Base-by-base conservation (phyloP, 371 early-diverging fungal genomes). In the Actinomortierella ambigua region DNA sequence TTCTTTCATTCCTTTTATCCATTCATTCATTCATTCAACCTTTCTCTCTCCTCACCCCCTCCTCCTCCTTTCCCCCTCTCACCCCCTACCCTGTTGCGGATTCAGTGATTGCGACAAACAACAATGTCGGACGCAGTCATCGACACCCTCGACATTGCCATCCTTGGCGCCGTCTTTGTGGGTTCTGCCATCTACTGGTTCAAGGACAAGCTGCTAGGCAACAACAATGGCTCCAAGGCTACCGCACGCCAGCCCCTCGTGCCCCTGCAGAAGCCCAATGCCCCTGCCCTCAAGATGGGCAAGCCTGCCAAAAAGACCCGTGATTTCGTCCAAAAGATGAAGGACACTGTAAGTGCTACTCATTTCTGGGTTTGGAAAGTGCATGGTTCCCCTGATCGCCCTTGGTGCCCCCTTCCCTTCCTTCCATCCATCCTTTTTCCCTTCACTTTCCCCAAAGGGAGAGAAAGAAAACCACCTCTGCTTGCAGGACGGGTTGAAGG, bases 241-340 rank as follows among this genome's bases (percentile, higher is more conserved):
- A 18, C 51, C 18, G 20, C 61, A 28, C 61, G 50, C 24, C 66
- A 66, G 9, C 73, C 67, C n/a, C 46, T 66, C 20, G 67, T 66
- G 26, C 73, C 73, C 20, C 53, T 66, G 60, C 73, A 66, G 28
- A 73, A 66, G 41, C 73, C 73, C 11, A 63, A 59, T 53, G 67
- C 67, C 7, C 56, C 71, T 13, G 62, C 66, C 17, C 66, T 65
- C 55, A 71, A 71, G 66, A 65, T 71, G 50, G 65, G 55, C 44
- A 65, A 71, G 47, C 55, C 50, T 24, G 64, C 57, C 26, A 81
- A 71, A 56, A 77, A 75, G 58, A 83, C 83, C 51, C 81, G 82
- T 50, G 85, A 87, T 63, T 87, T 87, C 77, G 85, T 87, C 13
- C 80, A 87, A 60, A 76, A 84, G 42, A 87, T 87, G 87, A 63